phyloP scores from a whole-genome alignment of 129 eudicot genomes.

The Arctium minus region DNA sequence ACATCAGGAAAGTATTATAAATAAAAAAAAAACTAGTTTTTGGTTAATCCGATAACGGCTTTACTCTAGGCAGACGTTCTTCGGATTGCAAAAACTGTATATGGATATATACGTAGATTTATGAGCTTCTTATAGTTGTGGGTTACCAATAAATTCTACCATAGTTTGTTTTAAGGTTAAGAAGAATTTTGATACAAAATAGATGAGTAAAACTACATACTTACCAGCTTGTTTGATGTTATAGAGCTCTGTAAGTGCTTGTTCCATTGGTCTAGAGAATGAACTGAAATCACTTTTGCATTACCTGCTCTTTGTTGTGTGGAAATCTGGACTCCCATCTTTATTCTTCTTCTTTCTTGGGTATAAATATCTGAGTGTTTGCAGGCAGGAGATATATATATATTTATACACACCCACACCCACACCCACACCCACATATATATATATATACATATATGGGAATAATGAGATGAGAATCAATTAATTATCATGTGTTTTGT shows the following conservation, averaged over 20 bases:
- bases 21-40: not conserved
- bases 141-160: not conserved
- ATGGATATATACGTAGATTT: not conserved
- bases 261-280: conserved; percentile 54
- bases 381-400: not conserved
- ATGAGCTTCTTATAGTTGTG: not conserved
- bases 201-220: not conserved
- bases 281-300: conserved; percentile 42
- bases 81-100: no score
- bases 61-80: no score
- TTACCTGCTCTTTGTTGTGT: conserved; percentile 14
- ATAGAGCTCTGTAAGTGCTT: conserved; percentile 45
- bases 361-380: not conserved
- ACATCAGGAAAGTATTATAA: not conserved
- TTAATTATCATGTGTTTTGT: not conserved
- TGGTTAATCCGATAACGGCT: no score
- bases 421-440: no score
- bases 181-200: no score
- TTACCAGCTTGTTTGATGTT: conserved; percentile 61
- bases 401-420: not conserved
- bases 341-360: conserved; percentile 2
- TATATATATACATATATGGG: no score
- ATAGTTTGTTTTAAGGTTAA: no score
- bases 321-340: conserved; percentile 31
- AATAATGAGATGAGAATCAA: no score